phyloP scores from a whole-genome alignment of 1,139 yeast species.

The Debaryomyces fabryi region DNA sequence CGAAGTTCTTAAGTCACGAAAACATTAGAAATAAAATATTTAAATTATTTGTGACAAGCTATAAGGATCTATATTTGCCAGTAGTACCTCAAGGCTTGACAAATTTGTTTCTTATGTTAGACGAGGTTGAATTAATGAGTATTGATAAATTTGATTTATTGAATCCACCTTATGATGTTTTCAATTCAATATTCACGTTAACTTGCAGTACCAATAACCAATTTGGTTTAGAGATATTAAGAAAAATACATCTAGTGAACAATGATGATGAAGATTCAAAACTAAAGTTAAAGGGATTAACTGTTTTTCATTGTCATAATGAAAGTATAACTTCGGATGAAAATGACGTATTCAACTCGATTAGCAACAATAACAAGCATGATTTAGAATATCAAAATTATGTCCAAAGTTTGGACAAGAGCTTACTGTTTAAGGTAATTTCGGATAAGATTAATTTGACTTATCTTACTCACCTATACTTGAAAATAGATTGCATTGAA shows the following conservation, averaged over 20 bases:
- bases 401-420: conserved; percentile 23
- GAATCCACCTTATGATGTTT: conserved; percentile 22
- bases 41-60: conserved; percentile 35
- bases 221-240: conserved; percentile 34
- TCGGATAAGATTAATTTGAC: conserved; percentile 31
- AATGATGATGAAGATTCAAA: conserved; percentile 25
- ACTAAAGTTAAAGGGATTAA: conserved; percentile 33
- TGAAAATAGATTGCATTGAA: conserved; percentile 40
- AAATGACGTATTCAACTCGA: conserved; percentile 4
- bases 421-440: conserved; percentile 25
- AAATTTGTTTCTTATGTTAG: conserved; percentile 37
- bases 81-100: conserved; percentile 31
- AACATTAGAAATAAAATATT: conserved; percentile 35
- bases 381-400: conserved; percentile 13
- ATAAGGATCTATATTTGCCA: conserved; percentile 29
- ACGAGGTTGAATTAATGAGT: conserved; percentile 30
- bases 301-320: conserved; percentile 39
- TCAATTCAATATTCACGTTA: conserved; percentile 31
- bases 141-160: conserved; percentile 25
- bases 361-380: conserved; percentile 9
- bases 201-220: conserved; percentile 39
- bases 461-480: conserved; percentile 26
- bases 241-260: conserved; percentile 24
- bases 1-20: conserved; percentile 26
- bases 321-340: conserved; percentile 17